A percentile compares a stretch with the other conserved stretches of the same genome.
Conservation (phyloP, 176 grass and related monocot species). For the Metroxylon sagu region DNA sequence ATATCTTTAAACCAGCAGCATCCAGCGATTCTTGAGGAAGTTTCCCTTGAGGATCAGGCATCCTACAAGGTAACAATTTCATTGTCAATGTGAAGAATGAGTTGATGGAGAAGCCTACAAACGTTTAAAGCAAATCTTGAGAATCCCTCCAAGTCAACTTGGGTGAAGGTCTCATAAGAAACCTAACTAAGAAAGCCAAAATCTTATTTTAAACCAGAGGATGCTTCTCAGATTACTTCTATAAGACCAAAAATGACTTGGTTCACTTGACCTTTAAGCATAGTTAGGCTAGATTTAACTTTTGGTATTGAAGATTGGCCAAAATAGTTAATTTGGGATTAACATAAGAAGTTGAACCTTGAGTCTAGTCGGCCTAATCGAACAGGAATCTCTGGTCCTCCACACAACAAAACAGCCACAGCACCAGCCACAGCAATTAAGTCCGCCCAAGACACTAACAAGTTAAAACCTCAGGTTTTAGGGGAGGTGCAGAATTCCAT, state of each 20-base stretch:
- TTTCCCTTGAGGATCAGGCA: constrained; percentile 59
- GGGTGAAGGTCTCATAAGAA: neutral
- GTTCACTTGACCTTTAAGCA: too few species aligned
- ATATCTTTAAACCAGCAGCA: constrained; percentile 47
- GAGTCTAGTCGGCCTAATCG: constrained; percentile 77
- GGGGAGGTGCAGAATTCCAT: constrained; percentile 1
- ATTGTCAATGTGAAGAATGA: constrained; percentile 15
- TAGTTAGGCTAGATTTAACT: too few species aligned
- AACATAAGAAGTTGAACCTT: constrained; percentile 36
- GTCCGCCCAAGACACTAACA: constrained; percentile 88
- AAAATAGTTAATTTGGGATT: neutral
- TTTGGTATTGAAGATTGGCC: too few species aligned
- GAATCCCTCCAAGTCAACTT: neutral
- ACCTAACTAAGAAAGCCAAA: neutral
- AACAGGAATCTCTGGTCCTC: constrained; percentile 70
- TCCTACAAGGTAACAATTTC: constrained; percentile 29
- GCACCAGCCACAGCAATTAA: constrained; percentile 92
- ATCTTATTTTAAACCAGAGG: constrained; percentile 1
- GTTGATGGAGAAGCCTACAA: neutral
- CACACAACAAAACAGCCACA: constrained; percentile 74
- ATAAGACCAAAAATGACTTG: constrained; percentile 5
- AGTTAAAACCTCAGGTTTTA: constrained; percentile 8
- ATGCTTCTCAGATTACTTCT: neutral
- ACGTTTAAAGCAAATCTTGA: neutral
- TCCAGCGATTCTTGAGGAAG: constrained; percentile 91